Evolutionary conservation across 495 filamentous ascomycete species (phyloP), one percentile per base, ranked within the genome.

Genomic region (Penicillium bovifimosum): DNA sequence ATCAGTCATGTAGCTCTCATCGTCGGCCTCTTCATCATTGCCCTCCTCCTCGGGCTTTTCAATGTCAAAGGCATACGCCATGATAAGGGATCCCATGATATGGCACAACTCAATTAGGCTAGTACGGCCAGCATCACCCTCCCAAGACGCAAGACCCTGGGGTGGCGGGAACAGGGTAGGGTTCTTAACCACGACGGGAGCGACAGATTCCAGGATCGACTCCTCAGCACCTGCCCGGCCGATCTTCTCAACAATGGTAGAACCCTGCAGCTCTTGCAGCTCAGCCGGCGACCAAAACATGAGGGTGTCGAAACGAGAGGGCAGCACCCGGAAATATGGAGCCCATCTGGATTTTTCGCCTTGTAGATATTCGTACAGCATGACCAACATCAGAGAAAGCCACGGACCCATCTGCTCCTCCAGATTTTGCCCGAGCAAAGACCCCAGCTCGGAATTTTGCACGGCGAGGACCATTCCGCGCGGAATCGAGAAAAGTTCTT

Each of bases 31-130:
- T 0, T 83, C 78, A 9, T 83, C 78, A 11, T 72, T 75, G 0
- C 77, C 72, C 20, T 80, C 77, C 2, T 78, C 70, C 9, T 80
- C 74, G 1, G 78, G 70, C 34, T 74, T 72, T 55, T 83, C 82
- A 28, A 97, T 77, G 54, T 96, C 92, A 59, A 97, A 97, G 2
- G 90, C 91, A 65, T 96, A 96, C 5, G 90, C 86, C 91, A 96
- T 96, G 38, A 96, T 93, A 13, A 86, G 78, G 11, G 86, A 90
- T 0, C 86, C 91, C 81, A 96, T 87, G 9, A 78, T 76, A 66
- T 96, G 90, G 29, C 83, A 82, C 7, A 91, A 71, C 14, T 65
- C 55, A 5, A 89, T 58, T 13, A 91, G 67, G 20, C 78, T 67
- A 16, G 76, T 71, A 41, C 80, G 74, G 14, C 71, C 73, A 36